phyloP scores from a whole-genome alignment of 192 early-diverging fungal species.

The Entomortierella beljakovae region DNA sequence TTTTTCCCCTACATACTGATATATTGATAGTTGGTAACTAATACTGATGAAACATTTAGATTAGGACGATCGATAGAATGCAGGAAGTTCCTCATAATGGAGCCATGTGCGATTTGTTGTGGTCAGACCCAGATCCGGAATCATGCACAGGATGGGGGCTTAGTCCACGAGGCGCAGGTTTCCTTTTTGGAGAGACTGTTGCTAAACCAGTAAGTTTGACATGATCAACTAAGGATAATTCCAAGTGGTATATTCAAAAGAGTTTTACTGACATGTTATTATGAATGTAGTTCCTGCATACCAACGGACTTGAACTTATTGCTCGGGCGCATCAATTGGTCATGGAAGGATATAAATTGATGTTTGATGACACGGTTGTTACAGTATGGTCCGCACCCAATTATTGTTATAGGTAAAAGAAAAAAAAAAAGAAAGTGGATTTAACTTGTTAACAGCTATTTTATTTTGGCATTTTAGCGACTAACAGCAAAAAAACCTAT shows the following conservation, averaged over 20 bases:
- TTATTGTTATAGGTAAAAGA: conserved; percentile 90
- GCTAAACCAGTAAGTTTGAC: conserved; percentile 73
- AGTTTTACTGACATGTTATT: too few relatives aligned
- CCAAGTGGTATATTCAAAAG: too few relatives aligned
- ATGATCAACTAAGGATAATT: too few relatives aligned
- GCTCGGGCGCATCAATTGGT: conserved; percentile 97
- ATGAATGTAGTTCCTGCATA: conserved; percentile 71
- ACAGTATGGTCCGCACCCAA: conserved; percentile 99
- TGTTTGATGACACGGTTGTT: conserved; percentile 96
- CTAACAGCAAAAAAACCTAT: not conserved
- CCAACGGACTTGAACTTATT: conserved; percentile 89
- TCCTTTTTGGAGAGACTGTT: conserved; percentile 96
- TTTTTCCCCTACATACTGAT: not conserved
- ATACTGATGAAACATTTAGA: too few relatives aligned
- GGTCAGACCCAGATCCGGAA: conserved; percentile 94
- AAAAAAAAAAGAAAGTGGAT: too few relatives aligned
- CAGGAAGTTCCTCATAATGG: conserved; percentile 99
- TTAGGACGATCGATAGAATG: conserved; percentile 92
- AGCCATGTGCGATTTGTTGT: conserved; percentile 97
- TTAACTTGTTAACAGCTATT: not conserved
- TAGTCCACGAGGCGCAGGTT: conserved; percentile 97
- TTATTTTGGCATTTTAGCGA: not conserved
- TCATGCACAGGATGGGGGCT: conserved; percentile 86
- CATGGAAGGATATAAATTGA: conserved; percentile 96
- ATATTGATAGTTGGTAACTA: too few relatives aligned